A percentile compares a stretch with the other conserved stretches of the same genome.
phyloP scores from a whole-genome alignment of 2,329 filamentous ascomycete species.

The Aspergillus eucalypticola region DNA sequence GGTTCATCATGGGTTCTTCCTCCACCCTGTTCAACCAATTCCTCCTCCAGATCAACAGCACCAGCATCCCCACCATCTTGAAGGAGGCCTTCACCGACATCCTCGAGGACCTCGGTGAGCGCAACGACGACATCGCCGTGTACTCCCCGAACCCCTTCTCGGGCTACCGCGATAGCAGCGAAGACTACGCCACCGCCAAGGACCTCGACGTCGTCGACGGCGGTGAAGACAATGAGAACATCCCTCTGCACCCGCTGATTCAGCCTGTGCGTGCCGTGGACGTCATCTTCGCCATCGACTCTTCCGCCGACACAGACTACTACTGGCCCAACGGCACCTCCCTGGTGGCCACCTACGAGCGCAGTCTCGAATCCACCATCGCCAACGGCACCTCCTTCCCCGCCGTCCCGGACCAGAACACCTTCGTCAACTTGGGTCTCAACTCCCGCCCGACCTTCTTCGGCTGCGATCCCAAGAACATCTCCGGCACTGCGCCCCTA shows the following conservation, averaged over 20 bases:
- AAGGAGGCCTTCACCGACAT: constrained; percentile 54
- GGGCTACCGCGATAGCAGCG: constrained; percentile 60
- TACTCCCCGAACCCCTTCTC: constrained; percentile 77
- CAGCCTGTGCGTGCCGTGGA: constrained; percentile 72
- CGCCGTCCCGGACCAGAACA: constrained; percentile 69
- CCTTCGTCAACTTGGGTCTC: constrained; percentile 74
- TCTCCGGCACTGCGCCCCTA: constrained; percentile 54
- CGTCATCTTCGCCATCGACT: constrained; percentile 78
- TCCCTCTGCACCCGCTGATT: constrained; percentile 75
- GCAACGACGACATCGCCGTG: constrained; percentile 71
- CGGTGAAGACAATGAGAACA: constrained; percentile 75
- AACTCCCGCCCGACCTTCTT: constrained; percentile 78
- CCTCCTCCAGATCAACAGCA: constrained; percentile 64
- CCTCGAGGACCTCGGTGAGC: constrained; percentile 56
- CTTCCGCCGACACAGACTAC: constrained; percentile 68
- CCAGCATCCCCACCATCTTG: constrained; percentile 53
- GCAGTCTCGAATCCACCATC: constrained; percentile 59
- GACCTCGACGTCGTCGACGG: constrained; percentile 75
- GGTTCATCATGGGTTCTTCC: constrained; percentile 83
- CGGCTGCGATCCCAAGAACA: constrained; percentile 69
- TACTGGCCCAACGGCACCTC: constrained; percentile 78
- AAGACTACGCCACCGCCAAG: constrained; percentile 55
- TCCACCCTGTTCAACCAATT: constrained; percentile 82
- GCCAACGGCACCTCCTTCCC: constrained; percentile 72
- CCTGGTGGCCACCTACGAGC: constrained; percentile 71